These are phyloP conservation scores for Phaffomyces opuntiae DNA, from an alignment of 805 yeast genomes.

Conservation along the genomic window DNA sequence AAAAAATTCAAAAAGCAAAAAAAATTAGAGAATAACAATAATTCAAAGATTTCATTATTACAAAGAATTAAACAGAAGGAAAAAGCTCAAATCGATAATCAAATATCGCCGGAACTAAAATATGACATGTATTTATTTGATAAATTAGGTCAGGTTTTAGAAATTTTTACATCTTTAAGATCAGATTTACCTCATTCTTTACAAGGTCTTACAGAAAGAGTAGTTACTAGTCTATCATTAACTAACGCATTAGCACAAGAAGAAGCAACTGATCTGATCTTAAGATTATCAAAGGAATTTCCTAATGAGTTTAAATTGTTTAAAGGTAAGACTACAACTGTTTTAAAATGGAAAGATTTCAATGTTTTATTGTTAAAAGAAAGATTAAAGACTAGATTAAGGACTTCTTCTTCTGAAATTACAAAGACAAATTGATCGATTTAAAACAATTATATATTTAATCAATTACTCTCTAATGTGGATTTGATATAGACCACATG, in stretches of 20 bases:
- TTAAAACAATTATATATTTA: not conserved
- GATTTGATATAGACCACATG: too few relatives aligned
- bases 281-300: constrained; percentile 11
- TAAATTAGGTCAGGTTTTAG: constrained; percentile 26
- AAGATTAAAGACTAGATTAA: not conserved
- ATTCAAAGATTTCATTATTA: constrained; percentile 24
- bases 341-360: constrained; percentile 20
- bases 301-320: constrained; percentile 16
- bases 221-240: constrained; percentile 13
- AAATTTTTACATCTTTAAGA: constrained; percentile 21
- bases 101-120: constrained; percentile 19
- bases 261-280: constrained; percentile 18
- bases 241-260: constrained; percentile 12
- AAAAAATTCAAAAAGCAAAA: not conserved
- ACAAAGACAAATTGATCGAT: not conserved
- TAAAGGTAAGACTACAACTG: constrained; percentile 10
- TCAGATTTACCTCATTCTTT: constrained; percentile 19
- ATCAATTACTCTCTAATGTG: too few relatives aligned
- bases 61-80: constrained; percentile 36
- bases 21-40: not conserved
- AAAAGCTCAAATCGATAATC: constrained; percentile 11
- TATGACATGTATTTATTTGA: constrained; percentile 21
- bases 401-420: not conserved
- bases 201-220: constrained; percentile 12
- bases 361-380: constrained; percentile 13